Conservation (phyloP, 2,329 filamentous ascomycete genomes). For the Chaetomiaceae sp. region DNA sequence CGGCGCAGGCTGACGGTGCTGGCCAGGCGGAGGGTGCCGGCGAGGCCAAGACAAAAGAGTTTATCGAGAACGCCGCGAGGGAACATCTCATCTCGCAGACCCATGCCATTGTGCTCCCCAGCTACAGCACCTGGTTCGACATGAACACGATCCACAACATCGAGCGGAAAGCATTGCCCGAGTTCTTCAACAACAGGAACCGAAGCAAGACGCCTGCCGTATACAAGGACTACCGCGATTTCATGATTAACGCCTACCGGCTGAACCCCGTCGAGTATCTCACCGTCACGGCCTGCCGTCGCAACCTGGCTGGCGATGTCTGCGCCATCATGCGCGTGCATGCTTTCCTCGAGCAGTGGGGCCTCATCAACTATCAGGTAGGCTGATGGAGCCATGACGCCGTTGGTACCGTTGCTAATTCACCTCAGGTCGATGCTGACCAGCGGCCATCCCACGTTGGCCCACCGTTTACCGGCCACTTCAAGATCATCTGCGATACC, state of each 20-base stretch:
- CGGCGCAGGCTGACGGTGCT: constrained; percentile 33
- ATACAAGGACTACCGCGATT: constrained; percentile 98
- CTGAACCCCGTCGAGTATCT: constrained; percentile 94
- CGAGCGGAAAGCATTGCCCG: constrained; percentile 89
- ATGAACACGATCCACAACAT: constrained; percentile 90
- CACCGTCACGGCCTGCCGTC: constrained; percentile 90
- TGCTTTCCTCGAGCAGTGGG: constrained; percentile 97
- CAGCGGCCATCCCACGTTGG: constrained; percentile 92
- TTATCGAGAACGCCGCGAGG: constrained; percentile 78
- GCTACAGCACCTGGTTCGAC: constrained; percentile 98
- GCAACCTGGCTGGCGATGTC: constrained; percentile 93
- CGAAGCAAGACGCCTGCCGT: constrained; percentile 95
- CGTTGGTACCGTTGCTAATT: constrained; percentile 10
- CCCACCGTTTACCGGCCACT: constrained; percentile 95
- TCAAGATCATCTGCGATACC: constrained; percentile 92
- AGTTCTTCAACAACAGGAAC: constrained; percentile 98
- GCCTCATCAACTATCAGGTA: constrained; percentile 98
- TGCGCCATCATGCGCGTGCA: constrained; percentile 99
- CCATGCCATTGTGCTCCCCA: constrained; percentile 92
- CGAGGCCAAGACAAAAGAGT: constrained; percentile 70
- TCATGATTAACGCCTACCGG: constrained; percentile 99
- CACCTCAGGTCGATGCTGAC: constrained; percentile 83
- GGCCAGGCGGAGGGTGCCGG: constrained; percentile 43
- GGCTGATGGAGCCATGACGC: constrained; percentile 16
- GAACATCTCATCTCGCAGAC: constrained; percentile 91